Base-by-base conservation (phyloP, 2,329 filamentous ascomycete species). In the Fusarium sambucinum region DNA sequence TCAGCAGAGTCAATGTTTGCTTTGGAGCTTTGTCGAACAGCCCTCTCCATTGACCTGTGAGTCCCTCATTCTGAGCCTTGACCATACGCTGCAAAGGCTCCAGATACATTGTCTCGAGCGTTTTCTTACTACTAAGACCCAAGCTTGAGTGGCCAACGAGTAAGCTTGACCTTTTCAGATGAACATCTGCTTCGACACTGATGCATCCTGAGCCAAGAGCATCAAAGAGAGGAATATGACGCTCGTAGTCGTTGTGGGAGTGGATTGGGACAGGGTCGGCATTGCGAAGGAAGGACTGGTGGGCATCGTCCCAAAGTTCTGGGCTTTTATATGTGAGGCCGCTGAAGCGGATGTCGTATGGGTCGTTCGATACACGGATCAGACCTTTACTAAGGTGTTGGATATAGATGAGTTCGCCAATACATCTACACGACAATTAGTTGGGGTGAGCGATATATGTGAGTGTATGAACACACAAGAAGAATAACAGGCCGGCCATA, bases 201-300 rank as follows among this genome's bases (percentile, higher is more conserved):
- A 65, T 66, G 0, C 60, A 65, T 1, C 62, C 62, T 1, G 62
- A 65, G 1, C 62, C 62, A 2, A 65, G 46, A 12, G 60, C 62
- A 35, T 65, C 62, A 3, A 65, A 65, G 2, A 65, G 47, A 10
- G 62, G 62, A 5, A 65, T 48, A 6, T 46, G 44, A 14, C 53
- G 61, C 32, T 46, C 35, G 47, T 65, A 65, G 30, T 65, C 62
- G 23, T 66, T 65, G 4, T 65, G 62, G 1, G 62, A 65, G 14
- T 65, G 62, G 0, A 65, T 5, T 1, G 62, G 62, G 2, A 65
- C 60, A 2, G 62, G 62, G 6, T 41, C 16, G 21, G 32, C 47
- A 6, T 41, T 52, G 12, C 47, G 62, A 3, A 65, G 55, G 30
- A 65, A 65, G 2, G 55, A 40, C n/a, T 65, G 62, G 16, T 47